Percentiles rank a stretch among this genome's conserved stretches.
Conservation (phyloP, 2,329 filamentous ascomycete species). For the Verticillium alfalfae region DNA sequence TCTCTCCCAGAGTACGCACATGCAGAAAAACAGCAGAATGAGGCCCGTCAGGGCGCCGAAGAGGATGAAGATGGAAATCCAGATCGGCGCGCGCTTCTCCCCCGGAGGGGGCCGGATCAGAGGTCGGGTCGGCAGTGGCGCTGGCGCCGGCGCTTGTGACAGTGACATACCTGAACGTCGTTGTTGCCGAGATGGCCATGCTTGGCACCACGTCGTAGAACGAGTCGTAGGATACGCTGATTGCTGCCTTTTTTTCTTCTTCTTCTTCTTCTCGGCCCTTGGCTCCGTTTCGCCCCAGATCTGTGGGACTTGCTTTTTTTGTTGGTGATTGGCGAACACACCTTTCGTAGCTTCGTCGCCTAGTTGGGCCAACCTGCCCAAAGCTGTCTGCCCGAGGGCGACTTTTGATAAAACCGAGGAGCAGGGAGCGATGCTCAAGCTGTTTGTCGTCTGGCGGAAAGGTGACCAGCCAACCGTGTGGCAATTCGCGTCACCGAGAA, state of each 20-base stretch:
- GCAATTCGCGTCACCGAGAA: not conserved
- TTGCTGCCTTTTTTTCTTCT: not conserved
- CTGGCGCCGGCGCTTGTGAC: not conserved
- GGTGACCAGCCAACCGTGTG: not conserved
- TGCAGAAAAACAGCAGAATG: not conserved
- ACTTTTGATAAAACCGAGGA: not conserved
- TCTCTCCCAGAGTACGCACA: not conserved
- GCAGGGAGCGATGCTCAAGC: not conserved
- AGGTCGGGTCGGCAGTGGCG: not conserved
- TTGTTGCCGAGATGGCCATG: not conserved
- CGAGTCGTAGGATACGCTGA: not conserved
- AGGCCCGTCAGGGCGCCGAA: slow-evolving; percentile 1
- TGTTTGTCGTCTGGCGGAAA: not conserved
- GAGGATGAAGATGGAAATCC: slow-evolving; percentile 3
- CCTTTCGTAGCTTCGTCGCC: not conserved
- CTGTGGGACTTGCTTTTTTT: no score
- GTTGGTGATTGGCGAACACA: no score
- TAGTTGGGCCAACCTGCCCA: no score
- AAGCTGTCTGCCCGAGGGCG: not conserved
- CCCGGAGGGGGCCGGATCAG: not conserved
- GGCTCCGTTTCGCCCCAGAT: not conserved
- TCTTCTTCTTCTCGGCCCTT: not conserved
- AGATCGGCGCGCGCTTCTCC: not conserved
- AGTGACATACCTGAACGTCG: not conserved
- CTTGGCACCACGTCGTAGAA: no score